These are phyloP conservation scores for Pichia cabralensis DNA, from an alignment of 805 yeast genomes.

Conservation along the genomic window DNA sequence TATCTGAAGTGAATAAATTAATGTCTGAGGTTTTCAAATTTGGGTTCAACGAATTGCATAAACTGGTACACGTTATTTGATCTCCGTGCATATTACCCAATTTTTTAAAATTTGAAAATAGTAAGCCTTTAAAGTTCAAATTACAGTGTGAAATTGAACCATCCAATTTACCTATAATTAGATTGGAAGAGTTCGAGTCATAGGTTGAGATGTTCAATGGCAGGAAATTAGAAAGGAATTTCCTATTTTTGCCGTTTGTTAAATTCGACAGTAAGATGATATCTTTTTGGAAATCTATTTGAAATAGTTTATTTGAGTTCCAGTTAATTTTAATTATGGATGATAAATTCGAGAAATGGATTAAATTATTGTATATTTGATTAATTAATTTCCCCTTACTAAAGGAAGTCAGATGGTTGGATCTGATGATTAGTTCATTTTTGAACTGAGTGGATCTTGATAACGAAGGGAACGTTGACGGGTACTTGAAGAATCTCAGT, in stretches of 20 bases:
- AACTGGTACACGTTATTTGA: no score
- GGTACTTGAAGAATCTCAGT: conserved; percentile 27
- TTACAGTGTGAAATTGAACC: conserved; percentile 22
- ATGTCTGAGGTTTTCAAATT: no score
- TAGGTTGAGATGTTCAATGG: conserved; percentile 26
- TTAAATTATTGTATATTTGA: conserved; percentile 1
- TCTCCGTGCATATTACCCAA: no score
- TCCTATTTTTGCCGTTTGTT: conserved; percentile 8
- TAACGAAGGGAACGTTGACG: conserved; percentile 31
- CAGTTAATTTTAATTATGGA: conserved; percentile 7
- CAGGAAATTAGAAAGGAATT: conserved; percentile 13
- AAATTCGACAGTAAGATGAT: conserved; percentile 6
- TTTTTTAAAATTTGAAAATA: conserved; percentile 7
- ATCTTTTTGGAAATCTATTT: conserved; percentile 7
- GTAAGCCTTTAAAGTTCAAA: conserved; percentile 14
- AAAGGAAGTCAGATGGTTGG: conserved; percentile 18
- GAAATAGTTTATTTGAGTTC: conserved; percentile 6
- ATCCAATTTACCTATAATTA: conserved; percentile 27
- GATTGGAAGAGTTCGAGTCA: conserved; percentile 13
- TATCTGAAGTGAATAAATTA: no score
- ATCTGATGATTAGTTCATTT: conserved; percentile 34
- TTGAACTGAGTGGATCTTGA: conserved; percentile 37
- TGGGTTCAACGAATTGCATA: no score
- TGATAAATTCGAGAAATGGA: no score
- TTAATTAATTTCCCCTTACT: conserved; percentile 5